Evolutionary conservation across 306 rosid species (phyloP).

Genomic region (Gleditsia sinensis): DNA sequence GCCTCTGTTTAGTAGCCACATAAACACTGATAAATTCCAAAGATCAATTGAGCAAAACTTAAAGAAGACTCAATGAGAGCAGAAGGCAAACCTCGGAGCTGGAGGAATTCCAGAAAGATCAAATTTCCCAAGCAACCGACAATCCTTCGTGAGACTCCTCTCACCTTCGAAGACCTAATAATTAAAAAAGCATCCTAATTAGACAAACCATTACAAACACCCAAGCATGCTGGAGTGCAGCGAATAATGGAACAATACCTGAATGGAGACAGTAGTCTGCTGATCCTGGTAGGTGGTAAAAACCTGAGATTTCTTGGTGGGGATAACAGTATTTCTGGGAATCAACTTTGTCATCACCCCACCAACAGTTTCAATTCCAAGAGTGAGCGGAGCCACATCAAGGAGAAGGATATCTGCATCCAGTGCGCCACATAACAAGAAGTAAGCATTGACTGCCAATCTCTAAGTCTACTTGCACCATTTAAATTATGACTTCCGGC

Average conservation of each 20-base stretch:
- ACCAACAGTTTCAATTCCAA: conserved; percentile 98
- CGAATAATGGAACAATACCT: conserved; percentile 47
- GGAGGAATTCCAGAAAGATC: conserved; percentile 94
- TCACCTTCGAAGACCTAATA: conserved; percentile 92
- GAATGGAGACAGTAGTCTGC: conserved; percentile 95
- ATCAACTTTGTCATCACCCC: too few relatives aligned
- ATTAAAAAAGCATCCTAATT: not conserved
- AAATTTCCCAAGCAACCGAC: conserved; percentile 93
- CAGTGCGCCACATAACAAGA: too few relatives aligned
- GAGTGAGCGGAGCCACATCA: conserved; percentile 95
- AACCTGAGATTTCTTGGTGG: conserved; percentile 97
- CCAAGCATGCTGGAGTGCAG: not conserved
- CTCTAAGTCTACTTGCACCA: not conserved
- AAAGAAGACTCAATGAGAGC: not conserved
- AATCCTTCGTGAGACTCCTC: conserved; percentile 99
- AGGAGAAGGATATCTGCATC: conserved; percentile 91
- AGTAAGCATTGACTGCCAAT: too few relatives aligned
- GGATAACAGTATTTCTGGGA: conserved; percentile 94
- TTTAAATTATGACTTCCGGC: not conserved
- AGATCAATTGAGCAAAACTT: not conserved
- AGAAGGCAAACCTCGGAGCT: conserved; percentile 84
- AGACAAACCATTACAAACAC: not conserved
- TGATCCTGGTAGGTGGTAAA: conserved; percentile 98
- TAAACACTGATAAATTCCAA: conserved; percentile 9
- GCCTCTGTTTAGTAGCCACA: conserved; percentile 60